Evolutionary conservation across 2,329 filamentous ascomycete species (phyloP).

Genomic region (Penicillium sp.): DNA sequence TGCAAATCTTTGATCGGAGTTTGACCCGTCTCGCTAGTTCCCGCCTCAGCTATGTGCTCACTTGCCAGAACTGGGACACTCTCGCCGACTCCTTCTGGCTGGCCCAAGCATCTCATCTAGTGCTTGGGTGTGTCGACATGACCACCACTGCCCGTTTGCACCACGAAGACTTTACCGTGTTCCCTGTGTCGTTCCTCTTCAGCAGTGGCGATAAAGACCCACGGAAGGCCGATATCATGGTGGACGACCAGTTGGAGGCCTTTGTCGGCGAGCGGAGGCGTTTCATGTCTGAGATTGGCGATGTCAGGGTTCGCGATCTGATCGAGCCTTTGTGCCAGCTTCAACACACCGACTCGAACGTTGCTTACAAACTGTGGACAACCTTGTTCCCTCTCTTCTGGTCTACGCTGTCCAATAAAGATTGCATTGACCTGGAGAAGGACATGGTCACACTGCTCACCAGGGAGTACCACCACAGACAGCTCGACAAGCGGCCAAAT

Average conservation of each 20-base stretch:
- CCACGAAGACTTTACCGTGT: slow-evolving; percentile 74
- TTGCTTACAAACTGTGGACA: slow-evolving; percentile 88
- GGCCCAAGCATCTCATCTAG: slow-evolving; percentile 85
- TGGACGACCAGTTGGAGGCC: slow-evolving; percentile 76
- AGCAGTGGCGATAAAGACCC: slow-evolving; percentile 68
- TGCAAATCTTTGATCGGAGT: slow-evolving; percentile 92
- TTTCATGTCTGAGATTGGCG: slow-evolving; percentile 79
- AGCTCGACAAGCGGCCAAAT: slow-evolving; percentile 92
- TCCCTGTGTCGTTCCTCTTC: slow-evolving; percentile 70
- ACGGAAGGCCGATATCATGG: slow-evolving; percentile 61
- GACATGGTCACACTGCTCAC: slow-evolving; percentile 86
- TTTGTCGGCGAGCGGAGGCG: slow-evolving; percentile 73
- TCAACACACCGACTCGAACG: slow-evolving; percentile 78
- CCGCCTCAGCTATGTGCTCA: slow-evolving; percentile 82
- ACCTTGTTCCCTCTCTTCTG: slow-evolving; percentile 89
- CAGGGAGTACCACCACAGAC: slow-evolving; percentile 90
- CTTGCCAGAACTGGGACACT: slow-evolving; percentile 94
- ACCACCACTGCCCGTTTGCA: slow-evolving; percentile 75
- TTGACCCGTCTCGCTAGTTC: slow-evolving; percentile 88
- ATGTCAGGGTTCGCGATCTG: slow-evolving; percentile 82
- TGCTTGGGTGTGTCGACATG: slow-evolving; percentile 87
- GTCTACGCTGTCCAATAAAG: slow-evolving; percentile 82
- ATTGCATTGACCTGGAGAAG: slow-evolving; percentile 83
- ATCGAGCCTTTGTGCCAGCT: slow-evolving; percentile 87
- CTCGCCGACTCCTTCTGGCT: slow-evolving; percentile 95